These are phyloP conservation scores for Nicotiana sylvestris DNA, from an alignment of 257 asterid genomes.

Conservation along the genomic window DNA sequence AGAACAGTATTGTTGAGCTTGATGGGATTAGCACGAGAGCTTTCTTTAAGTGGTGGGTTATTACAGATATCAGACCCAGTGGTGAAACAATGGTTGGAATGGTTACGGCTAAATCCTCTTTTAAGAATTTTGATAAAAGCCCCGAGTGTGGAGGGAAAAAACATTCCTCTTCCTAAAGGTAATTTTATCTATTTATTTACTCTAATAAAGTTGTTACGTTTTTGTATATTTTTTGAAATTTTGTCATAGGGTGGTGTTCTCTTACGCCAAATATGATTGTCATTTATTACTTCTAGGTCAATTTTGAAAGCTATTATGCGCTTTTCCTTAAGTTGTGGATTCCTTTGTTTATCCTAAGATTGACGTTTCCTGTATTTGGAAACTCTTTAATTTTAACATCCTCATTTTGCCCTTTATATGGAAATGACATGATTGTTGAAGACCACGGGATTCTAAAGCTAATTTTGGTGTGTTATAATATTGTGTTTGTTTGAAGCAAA, in stretches of 20 bases:
- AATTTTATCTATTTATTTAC: not conserved
- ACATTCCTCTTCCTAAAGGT: conserved; percentile 51
- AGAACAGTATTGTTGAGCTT: conserved; percentile 75
- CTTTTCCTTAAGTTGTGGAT: conserved; percentile 55
- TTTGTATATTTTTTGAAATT: not conserved
- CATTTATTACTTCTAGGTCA: not conserved
- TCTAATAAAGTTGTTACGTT: not conserved
- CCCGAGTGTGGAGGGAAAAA: conserved; percentile 68
- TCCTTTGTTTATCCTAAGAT: conserved; percentile 37
- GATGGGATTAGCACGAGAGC: conserved; percentile 85
- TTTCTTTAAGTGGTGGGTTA: conserved; percentile 88
- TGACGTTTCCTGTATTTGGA: conserved; percentile 12
- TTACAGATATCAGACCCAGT: conserved; percentile 73
- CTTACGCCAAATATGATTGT: not conserved
- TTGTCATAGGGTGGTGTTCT: not conserved
- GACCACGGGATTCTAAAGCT: not conserved
- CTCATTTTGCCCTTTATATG: not conserved
- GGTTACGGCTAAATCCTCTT: conserved; percentile 75
- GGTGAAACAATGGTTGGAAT: conserved; percentile 68
- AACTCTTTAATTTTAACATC: not conserved
- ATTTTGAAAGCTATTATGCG: conserved; percentile 22
- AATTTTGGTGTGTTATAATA: not conserved
- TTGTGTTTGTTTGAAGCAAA: not conserved
- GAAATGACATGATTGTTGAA: not conserved
- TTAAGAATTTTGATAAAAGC: conserved; percentile 56